A percentile compares a stretch with the other conserved stretches of the same genome.
phyloP scores from a whole-genome alignment of 2,329 filamentous ascomycete genomes.

The Monosporascus sp. region DNA sequence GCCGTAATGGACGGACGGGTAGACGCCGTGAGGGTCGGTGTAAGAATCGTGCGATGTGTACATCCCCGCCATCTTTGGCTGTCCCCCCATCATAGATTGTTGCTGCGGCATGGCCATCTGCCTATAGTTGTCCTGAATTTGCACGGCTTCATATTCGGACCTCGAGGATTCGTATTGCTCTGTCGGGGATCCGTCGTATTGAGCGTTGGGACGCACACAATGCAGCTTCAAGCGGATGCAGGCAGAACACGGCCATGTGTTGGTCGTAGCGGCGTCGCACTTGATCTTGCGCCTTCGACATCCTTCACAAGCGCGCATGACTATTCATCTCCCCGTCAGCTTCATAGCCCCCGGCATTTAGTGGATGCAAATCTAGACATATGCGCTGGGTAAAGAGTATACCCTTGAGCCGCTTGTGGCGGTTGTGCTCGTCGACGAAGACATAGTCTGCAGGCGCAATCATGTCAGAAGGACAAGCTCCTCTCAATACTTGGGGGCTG shows the following conservation, averaged over 20 bases:
- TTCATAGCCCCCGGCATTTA: constrained; percentile 3
- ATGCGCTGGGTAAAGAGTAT: constrained; percentile 21
- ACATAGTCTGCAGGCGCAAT: constrained; percentile 71
- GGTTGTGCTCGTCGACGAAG: constrained; percentile 97
- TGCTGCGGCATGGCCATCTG: constrained; percentile 43
- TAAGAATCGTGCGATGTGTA: constrained; percentile 49
- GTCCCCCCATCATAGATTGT: constrained; percentile 37
- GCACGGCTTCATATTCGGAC: constrained; percentile 36
- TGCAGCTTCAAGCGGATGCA: constrained; percentile 89
- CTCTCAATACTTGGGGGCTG: constrained; percentile 3
- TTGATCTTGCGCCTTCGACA: constrained; percentile 95
- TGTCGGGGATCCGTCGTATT: constrained; percentile 56
- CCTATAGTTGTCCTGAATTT: constrained; percentile 43
- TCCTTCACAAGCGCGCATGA: constrained; percentile 96
- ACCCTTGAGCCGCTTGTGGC: constrained; percentile 95
- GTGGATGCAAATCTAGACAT: not conserved
- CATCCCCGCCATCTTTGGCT: constrained; percentile 35
- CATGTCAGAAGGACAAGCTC: constrained; percentile 11
- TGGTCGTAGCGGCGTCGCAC: constrained; percentile 94
- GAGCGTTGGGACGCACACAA: constrained; percentile 83
- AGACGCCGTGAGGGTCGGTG: constrained; percentile 37
- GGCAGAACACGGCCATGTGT: constrained; percentile 94
- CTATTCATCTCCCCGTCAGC: constrained; percentile 40
- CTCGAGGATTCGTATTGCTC: constrained; percentile 47
- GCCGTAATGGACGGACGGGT: constrained; percentile 42